Percentiles rank a stretch among this genome's conserved stretches.
Evolutionary conservation across 768 basidiomycete species (phyloP).

Genomic region (Lanmaoa pseudosensibilis): DNA sequence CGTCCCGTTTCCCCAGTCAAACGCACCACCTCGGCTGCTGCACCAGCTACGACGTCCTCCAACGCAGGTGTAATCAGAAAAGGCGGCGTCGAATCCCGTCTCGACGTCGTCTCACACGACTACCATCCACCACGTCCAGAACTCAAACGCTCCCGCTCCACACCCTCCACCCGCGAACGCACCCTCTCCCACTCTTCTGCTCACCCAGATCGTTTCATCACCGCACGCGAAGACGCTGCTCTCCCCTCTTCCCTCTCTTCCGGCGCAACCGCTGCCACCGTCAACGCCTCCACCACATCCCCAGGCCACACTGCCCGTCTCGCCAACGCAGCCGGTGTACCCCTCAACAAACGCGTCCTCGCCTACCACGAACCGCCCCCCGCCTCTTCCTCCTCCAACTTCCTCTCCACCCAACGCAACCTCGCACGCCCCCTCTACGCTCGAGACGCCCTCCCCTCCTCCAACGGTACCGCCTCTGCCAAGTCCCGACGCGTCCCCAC

Average conservation of each 20-base stretch:
- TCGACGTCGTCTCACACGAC: conserved; percentile 76
- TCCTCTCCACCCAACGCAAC: conserved; percentile 74
- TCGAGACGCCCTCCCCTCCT: conserved; percentile 60
- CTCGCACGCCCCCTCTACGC: conserved; percentile 75
- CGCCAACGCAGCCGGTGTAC: conserved; percentile 72
- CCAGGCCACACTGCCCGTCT: conserved; percentile 80
- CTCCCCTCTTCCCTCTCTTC: conserved; percentile 66
- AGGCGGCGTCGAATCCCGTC: conserved; percentile 73
- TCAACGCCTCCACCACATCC: conserved; percentile 49
- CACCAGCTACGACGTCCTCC: conserved; percentile 48
- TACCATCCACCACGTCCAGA: conserved; percentile 67
- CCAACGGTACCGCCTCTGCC: conserved; percentile 60
- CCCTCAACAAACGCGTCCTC: conserved; percentile 77
- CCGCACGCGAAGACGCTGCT: conserved; percentile 51
- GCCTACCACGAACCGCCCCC: conserved; percentile 89
- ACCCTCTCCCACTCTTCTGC: conserved; percentile 40
- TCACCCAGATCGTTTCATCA: conserved; percentile 72
- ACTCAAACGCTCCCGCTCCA: conserved; percentile 71
- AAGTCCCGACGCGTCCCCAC: conserved; percentile 84
- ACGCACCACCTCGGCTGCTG: conserved; percentile 49
- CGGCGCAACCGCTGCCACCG: conserved; percentile 43
- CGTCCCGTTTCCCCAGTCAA: conserved; percentile 68
- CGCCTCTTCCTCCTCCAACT: conserved; percentile 69
- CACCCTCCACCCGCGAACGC: conserved; percentile 52
- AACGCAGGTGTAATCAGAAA: conserved; percentile 76